These are phyloP conservation scores for Psophocarpus tetragonolobus DNA, from an alignment of 306 rosid genomes.

Conservation along the genomic window DNA sequence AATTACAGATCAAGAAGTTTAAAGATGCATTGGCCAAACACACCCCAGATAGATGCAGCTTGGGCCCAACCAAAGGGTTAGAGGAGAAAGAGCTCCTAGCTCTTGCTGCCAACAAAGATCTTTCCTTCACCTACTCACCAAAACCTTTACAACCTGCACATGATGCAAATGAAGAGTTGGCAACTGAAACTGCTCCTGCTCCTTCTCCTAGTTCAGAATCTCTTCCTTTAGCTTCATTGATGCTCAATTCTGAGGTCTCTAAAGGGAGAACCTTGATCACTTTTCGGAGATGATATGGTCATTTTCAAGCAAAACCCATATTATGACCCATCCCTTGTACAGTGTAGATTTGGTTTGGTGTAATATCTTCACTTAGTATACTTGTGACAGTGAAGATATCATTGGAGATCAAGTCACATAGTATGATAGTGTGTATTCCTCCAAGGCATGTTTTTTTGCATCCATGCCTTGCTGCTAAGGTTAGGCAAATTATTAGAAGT, in stretches of 20 bases:
- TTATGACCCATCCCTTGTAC: slow-evolving; percentile 40
- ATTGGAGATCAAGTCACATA: slow-evolving; percentile 32
- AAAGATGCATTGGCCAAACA: slow-evolving; percentile 90
- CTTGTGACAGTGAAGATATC: slow-evolving; percentile 27
- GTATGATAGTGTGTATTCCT: slow-evolving; percentile 24
- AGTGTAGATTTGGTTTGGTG: slow-evolving; percentile 33
- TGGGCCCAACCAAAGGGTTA: slow-evolving; percentile 80
- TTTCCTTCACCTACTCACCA: slow-evolving; percentile 67
- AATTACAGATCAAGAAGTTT: slow-evolving; percentile 80
- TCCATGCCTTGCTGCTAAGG: slow-evolving; percentile 46
- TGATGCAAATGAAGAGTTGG: slow-evolving; percentile 28
- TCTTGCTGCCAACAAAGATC: slow-evolving; percentile 69
- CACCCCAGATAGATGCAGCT: slow-evolving; percentile 79
- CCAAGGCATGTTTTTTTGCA: slow-evolving; percentile 49
- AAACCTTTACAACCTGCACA: slow-evolving; percentile 45
- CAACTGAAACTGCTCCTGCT: slow-evolving; percentile 21
- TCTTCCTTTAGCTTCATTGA: slow-evolving; percentile 35
- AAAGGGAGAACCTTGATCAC: slow-evolving; percentile 45
- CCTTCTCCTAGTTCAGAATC: slow-evolving; percentile 30
- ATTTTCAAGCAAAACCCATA: slow-evolving; percentile 14
- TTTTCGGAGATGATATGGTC: slow-evolving; percentile 52
- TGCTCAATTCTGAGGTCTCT: slow-evolving; percentile 34
- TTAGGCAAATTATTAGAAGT: slow-evolving; percentile 14
- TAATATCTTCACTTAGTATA: slow-evolving; percentile 5
- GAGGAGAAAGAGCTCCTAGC: slow-evolving; percentile 95